These are phyloP conservation scores for Clavariopsis aquatica DNA, from an alignment of 495 filamentous ascomycete genomes.

Conservation along the genomic window DNA sequence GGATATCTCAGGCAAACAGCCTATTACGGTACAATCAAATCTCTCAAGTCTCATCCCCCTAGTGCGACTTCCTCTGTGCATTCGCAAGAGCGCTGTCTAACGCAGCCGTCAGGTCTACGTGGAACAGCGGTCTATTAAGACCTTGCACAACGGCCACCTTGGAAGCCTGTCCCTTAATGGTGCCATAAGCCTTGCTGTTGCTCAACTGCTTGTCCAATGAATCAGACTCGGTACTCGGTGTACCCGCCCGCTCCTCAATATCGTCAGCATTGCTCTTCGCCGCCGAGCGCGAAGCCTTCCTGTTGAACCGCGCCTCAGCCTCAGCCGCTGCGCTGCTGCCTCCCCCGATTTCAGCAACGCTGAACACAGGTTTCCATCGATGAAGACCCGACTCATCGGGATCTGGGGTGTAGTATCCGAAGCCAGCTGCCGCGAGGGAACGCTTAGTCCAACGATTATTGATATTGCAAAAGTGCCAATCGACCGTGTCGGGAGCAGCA, in stretches of 20 bases:
- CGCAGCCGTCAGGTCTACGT: slow-evolving; percentile 89
- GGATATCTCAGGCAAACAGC: not conserved
- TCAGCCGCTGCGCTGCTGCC: slow-evolving; percentile 65
- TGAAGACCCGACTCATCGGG: slow-evolving; percentile 54
- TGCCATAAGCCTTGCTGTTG: slow-evolving; percentile 49
- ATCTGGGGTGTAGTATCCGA: slow-evolving; percentile 75
- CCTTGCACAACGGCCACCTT: slow-evolving; percentile 74
- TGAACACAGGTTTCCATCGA: slow-evolving; percentile 96
- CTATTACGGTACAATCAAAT: not conserved
- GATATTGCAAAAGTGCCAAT: slow-evolving; percentile 95
- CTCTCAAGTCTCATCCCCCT: not conserved
- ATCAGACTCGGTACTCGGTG: slow-evolving; percentile 41
- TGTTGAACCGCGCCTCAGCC: slow-evolving; percentile 50
- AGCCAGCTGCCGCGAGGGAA: slow-evolving; percentile 86
- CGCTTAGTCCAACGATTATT: slow-evolving; percentile 98
- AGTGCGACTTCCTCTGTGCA: slow-evolving; percentile 53
- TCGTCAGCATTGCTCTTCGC: slow-evolving; percentile 32
- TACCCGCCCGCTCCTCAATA: slow-evolving; percentile 36
- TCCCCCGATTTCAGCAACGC: slow-evolving; percentile 85
- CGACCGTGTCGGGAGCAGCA: slow-evolving; percentile 76
- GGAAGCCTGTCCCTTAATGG: slow-evolving; percentile 15
- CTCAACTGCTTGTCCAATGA: slow-evolving; percentile 51
- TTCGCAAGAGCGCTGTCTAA: slow-evolving; percentile 86
- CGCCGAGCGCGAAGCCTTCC: slow-evolving; percentile 23
- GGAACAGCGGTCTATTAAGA: slow-evolving; percentile 88